Evolutionary conservation across 176 grass and related monocot genomes (phyloP).

Genomic region (Tillandsia fasciculata): DNA sequence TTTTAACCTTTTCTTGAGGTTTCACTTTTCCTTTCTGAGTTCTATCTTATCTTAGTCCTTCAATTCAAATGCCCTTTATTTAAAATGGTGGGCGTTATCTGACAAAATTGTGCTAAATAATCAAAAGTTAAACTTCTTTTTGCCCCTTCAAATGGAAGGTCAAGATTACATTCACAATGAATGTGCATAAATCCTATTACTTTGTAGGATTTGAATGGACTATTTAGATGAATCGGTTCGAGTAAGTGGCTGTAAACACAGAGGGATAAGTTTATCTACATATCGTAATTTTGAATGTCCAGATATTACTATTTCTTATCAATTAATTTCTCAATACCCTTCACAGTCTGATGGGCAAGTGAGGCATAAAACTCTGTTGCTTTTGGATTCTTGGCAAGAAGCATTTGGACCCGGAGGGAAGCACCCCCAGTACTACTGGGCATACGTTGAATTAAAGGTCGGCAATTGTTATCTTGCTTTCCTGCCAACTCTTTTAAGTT

Average conservation of each 20-base stretch:
- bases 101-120: no score
- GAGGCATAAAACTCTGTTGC: slow-evolving; percentile 64
- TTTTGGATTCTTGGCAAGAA: slow-evolving; percentile 99
- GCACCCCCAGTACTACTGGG: slow-evolving; percentile 74
- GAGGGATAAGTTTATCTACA: no score
- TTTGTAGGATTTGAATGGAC: neutral
- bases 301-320: no score
- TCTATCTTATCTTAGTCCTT: no score
- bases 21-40: no score
- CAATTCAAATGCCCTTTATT: no score
- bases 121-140: no score
- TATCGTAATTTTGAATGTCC: no score
- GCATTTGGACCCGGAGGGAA: slow-evolving; percentile 86
- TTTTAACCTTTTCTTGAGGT: no score
- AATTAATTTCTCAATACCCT: slow-evolving; percentile 9
- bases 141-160: no score
- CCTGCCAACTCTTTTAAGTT: neutral
- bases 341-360: slow-evolving; percentile 80
- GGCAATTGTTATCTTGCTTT: neutral
- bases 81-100: no score
- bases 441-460: slow-evolving; percentile 86
- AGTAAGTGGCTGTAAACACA: no score
- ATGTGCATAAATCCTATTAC: neutral
- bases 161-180: neutral
- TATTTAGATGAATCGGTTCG: neutral